phyloP scores from a whole-genome alignment of 2,329 filamentous ascomycete species.

The Cercospora janseana region DNA sequence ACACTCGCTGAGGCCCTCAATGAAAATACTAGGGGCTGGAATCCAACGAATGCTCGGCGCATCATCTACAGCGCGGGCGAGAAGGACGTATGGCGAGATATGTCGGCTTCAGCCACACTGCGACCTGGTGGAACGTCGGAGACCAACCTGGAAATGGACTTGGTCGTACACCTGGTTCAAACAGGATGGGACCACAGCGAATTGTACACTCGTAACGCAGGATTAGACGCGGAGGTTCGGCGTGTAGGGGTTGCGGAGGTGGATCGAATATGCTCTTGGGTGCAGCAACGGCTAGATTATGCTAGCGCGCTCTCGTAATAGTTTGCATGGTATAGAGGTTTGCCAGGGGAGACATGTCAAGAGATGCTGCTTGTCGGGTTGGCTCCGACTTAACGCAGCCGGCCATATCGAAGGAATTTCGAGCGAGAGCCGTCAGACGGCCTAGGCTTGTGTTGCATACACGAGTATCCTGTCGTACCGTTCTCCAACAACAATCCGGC shows the following conservation, averaged over 20 bases:
- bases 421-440: too few species aligned
- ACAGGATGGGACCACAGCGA: conserved; percentile 58
- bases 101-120: conserved; percentile 48
- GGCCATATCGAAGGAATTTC: too few species aligned
- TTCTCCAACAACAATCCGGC: too few species aligned
- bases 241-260: conserved; percentile 52
- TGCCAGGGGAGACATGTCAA: too few species aligned
- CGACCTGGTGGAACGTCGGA: conserved; percentile 53
- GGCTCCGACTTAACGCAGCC: too few species aligned
- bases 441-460: too few species aligned
- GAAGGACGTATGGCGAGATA: conserved; percentile 59
- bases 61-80: conserved; percentile 59
- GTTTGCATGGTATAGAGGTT: too few species aligned
- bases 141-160: conserved; percentile 41
- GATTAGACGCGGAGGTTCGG: conserved; percentile 49
- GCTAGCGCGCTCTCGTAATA: too few species aligned
- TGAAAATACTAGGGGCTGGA: conserved; percentile 57
- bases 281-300: conserved; percentile 51
- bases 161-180: conserved; percentile 55
- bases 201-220: conserved; percentile 47
- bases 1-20: conserved; percentile 57
- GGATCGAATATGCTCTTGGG: conserved; percentile 53
- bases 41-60: conserved; percentile 53
- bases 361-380: too few species aligned
- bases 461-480: too few species aligned